phyloP scores from a whole-genome alignment of 805 yeast genomes.

The Pichia pseudocactophila region DNA sequence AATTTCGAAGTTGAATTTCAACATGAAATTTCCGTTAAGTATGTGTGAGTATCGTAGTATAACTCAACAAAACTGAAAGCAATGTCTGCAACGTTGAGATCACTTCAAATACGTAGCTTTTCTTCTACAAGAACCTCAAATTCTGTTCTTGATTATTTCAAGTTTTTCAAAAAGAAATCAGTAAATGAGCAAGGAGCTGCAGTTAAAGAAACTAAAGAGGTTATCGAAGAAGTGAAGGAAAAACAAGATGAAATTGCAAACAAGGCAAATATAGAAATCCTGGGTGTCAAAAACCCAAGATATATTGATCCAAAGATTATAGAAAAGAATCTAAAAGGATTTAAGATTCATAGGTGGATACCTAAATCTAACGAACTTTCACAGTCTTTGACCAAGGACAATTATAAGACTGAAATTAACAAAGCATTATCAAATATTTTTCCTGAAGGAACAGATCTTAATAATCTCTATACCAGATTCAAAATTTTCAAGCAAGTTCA shows the following conservation, averaged over 20 bases:
- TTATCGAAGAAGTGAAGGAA: slow-evolving; percentile 24
- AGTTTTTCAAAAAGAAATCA: slow-evolving; percentile 20
- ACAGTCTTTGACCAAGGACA: slow-evolving; percentile 6
- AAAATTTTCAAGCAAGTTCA: slow-evolving; percentile 40
- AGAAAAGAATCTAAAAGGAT: slow-evolving; percentile 22
- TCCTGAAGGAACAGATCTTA: slow-evolving; percentile 4
- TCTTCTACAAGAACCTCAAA: slow-evolving; percentile 11
- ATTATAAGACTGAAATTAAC: slow-evolving; percentile 11
- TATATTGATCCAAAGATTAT: slow-evolving; percentile 17
- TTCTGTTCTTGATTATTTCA: slow-evolving; percentile 28
- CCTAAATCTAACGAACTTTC: slow-evolving; percentile 18
- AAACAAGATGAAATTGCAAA: slow-evolving; percentile 13
- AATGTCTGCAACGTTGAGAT: background rate
- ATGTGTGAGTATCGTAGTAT: background rate
- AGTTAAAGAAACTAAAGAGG: slow-evolving; percentile 20
- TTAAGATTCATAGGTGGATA: slow-evolving; percentile 25
- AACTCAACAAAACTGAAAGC: background rate
- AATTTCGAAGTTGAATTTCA: background rate
- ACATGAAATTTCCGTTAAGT: background rate
- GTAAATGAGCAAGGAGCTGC: slow-evolving; percentile 8
- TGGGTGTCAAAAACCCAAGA: slow-evolving; percentile 25
- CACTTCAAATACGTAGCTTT: slow-evolving; percentile 9
- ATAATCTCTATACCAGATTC: slow-evolving; percentile 43
- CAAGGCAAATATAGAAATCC: slow-evolving; percentile 18
- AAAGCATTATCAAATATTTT: slow-evolving; percentile 14